Percentiles rank a stretch among this genome's conserved stretches.
Evolutionary conservation across 2,329 filamentous ascomycete genomes (phyloP).

Genomic region (Talaromyces sp.): DNA sequence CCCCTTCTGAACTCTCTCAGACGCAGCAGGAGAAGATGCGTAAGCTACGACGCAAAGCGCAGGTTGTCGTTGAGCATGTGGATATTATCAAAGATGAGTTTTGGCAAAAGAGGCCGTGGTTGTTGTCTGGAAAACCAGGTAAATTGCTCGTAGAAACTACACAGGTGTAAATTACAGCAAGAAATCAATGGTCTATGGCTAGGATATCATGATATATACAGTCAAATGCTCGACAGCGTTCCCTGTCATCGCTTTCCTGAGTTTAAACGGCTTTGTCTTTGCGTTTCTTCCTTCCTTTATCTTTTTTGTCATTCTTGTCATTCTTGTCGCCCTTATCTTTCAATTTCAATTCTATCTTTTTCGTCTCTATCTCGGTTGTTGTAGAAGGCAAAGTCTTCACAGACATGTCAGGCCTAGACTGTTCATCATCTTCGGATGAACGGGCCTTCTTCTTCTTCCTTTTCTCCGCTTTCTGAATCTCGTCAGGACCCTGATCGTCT

Average conservation of each 20-base stretch:
- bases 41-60: slow-evolving; percentile 76
- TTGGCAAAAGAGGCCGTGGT: slow-evolving; percentile 83
- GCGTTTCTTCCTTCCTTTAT: slow-evolving; percentile 33
- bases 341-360: slow-evolving; percentile 22
- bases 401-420: slow-evolving; percentile 1
- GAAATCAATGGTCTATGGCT: slow-evolving; percentile 15
- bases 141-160: slow-evolving; percentile 56
- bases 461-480: slow-evolving; percentile 5
- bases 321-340: slow-evolving; percentile 31
- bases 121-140: slow-evolving; percentile 70
- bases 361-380: slow-evolving; percentile 12
- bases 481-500: background rate
- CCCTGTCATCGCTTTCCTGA: background rate
- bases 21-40: slow-evolving; percentile 79
- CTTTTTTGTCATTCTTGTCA: slow-evolving; percentile 26
- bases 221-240: background rate
- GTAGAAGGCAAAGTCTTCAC: slow-evolving; percentile 12
- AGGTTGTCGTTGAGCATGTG: slow-evolving; percentile 75
- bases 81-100: slow-evolving; percentile 96
- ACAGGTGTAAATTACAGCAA: slow-evolving; percentile 18
- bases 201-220: slow-evolving; percentile 16
- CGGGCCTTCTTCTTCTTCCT: slow-evolving; percentile 23
- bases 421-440: background rate
- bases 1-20: slow-evolving; percentile 58
- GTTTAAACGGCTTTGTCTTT: background rate